Conservation (phyloP, 2,329 filamentous ascomycete species). For the Gyromitra esculenta region DNA sequence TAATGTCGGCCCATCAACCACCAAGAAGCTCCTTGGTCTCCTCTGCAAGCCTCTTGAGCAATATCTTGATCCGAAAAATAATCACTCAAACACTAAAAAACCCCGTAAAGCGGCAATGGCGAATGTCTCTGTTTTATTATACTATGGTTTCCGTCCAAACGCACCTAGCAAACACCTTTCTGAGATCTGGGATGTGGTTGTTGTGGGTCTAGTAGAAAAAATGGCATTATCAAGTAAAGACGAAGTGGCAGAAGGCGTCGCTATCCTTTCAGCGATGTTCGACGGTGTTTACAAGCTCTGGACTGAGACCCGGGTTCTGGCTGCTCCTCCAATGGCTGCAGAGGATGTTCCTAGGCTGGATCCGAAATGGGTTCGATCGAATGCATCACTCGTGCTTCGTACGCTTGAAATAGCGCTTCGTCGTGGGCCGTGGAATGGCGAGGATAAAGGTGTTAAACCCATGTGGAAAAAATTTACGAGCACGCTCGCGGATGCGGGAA, state of each 20-base stretch:
- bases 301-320: conserved; percentile 76
- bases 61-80: conserved; percentile 73
- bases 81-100: conserved; percentile 68
- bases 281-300: conserved; percentile 70
- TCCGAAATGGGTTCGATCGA: conserved; percentile 84
- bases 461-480: conserved; percentile 71
- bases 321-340: conserved; percentile 67
- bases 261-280: conserved; percentile 78
- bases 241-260: conserved; percentile 70
- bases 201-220: conserved; percentile 71
- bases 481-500: conserved; percentile 69
- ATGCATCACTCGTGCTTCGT: conserved; percentile 72
- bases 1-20: conserved; percentile 70
- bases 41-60: conserved; percentile 74
- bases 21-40: conserved; percentile 68
- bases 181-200: conserved; percentile 78
- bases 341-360: conserved; percentile 87
- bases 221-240: conserved; percentile 65
- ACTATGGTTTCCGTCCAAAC: conserved; percentile 81
- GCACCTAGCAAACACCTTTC: conserved; percentile 74
- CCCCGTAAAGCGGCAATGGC: conserved; percentile 70
- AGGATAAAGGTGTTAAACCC: conserved; percentile 68
- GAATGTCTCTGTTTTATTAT: conserved; percentile 81
- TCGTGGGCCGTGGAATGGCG: conserved; percentile 64
- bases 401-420: conserved; percentile 68